A percentile compares a stretch with the other conserved stretches of the same genome.
Evolutionary conservation across 495 filamentous ascomycete genomes (phyloP).

Genomic region (Saxophila tyrrhenica): DNA sequence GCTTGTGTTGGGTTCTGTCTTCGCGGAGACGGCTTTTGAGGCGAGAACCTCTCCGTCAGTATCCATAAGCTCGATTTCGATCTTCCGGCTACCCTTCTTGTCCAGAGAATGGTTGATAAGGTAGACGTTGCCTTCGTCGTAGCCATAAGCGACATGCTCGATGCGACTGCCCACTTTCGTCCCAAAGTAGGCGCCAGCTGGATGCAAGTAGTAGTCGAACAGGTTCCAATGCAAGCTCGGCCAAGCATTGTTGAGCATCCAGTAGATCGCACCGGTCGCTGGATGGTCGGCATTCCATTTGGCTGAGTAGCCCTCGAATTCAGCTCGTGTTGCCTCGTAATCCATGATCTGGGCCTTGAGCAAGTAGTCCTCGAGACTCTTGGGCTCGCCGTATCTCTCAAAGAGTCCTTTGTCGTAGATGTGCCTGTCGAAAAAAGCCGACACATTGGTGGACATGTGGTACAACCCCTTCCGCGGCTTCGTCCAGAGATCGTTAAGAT

Average conservation of each 20-base stretch:
- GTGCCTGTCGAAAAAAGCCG: neutral
- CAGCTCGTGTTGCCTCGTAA: neutral
- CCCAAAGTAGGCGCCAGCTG: neutral
- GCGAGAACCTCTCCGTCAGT: neutral
- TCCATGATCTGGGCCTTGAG: neutral
- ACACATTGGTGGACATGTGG: neutral
- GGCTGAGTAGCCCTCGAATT: neutral
- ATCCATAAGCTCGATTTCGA: neutral
- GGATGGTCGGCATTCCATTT: neutral
- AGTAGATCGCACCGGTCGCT: neutral
- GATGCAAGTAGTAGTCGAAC: neutral
- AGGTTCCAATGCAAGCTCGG: neutral
- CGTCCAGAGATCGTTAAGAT: neutral
- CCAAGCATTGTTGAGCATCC: slow-evolving; percentile 1
- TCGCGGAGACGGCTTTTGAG: neutral
- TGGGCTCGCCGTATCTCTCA: neutral
- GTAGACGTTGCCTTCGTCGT: neutral
- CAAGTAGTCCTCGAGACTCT: neutral
- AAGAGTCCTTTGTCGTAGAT: neutral
- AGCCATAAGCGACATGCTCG: neutral
- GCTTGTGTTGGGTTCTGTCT: neutral
- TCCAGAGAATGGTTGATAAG: neutral
- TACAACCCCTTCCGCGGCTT: neutral
- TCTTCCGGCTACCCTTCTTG: neutral
- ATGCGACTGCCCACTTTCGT: neutral